Evolutionary conservation across 2,329 filamentous ascomycete species (phyloP).

Genomic region (Trichophyton simii): DNA sequence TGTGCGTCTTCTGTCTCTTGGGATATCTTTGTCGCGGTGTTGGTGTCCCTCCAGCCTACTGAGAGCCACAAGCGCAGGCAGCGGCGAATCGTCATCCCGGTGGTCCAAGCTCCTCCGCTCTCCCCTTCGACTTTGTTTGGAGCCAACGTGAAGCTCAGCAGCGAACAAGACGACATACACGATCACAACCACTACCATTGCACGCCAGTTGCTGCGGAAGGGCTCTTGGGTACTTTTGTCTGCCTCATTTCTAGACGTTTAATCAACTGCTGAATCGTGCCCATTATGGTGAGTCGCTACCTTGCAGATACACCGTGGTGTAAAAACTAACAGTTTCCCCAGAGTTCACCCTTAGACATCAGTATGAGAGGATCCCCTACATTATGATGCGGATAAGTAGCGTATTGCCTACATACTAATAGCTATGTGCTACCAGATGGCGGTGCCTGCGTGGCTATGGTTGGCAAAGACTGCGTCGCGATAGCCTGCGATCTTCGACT

Average conservation of each 20-base stretch:
- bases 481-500: slow-evolving; percentile 98
- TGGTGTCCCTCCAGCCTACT: not conserved
- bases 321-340: slow-evolving; percentile 9
- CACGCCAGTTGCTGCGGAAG: not conserved
- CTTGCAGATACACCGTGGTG: not conserved
- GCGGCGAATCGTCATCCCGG: slow-evolving; percentile 25
- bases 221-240: not conserved
- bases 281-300: not conserved
- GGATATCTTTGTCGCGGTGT: not conserved
- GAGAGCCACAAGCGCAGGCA: not conserved
- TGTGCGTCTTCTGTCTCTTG: not conserved
- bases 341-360: slow-evolving; percentile 92
- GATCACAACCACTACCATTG: not conserved
- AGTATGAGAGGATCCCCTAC: slow-evolving; percentile 45
- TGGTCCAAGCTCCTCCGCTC: slow-evolving; percentile 21
- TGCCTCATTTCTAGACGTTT: not conserved
- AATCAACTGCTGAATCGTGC: not conserved
- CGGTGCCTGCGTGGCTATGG: slow-evolving; percentile 96
- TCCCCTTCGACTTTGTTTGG: not conserved
- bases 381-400: not conserved
- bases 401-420: not conserved
- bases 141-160: slow-evolving; percentile 3
- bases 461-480: slow-evolving; percentile 98
- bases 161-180: not conserved
- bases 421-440: slow-evolving; percentile 42